Evolutionary conservation across 768 basidiomycete species (phyloP), one percentile per base, ranked within the genome.

Genomic region (Cystofilobasidium capitatum): DNA sequence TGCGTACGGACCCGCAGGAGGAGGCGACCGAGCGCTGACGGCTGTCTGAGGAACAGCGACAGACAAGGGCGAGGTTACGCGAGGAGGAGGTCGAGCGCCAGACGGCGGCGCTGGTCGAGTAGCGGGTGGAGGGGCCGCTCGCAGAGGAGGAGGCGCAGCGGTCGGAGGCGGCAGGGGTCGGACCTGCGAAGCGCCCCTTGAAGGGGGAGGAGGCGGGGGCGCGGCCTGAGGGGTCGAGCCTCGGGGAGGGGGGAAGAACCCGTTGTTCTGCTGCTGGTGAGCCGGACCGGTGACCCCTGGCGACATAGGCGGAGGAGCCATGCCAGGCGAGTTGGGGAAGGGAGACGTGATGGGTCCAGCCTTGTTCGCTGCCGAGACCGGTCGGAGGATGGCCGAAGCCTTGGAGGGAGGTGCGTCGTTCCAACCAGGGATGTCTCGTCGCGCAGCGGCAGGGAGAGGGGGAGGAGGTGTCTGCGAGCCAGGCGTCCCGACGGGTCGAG

Each of bases 371-470:
- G 76, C 81, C 36, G 80, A 72, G 7, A 81, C 77, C 26, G 81
- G 80, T 0, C 87, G 83, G 0, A 80, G 79, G 31, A 86, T 84
- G 22, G 82, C 75, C 10, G 61, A 37, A 17, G 71, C 67, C 33
- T 73, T 72, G 16, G 84, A 70, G 8, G 80, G 74, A 0, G 91
- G 91, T 0, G 91, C 85, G 76, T 97, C 93, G 72, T 97, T 97
- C 91, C 92, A 97, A 0, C 91, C 91, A 20, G 86, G 83, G 35
- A 85, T 85, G 59, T 78, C 76, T 59, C 87, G 87, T 35, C 79
- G 79, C 69, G 80, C 77, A 49, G 85, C 83, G 36, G 85, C 85
- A 4, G 85, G 83, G 1, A 83, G 81, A 58, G 79, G 77, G 55
- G 81, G 79, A 8, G 81, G 74, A 1, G 77, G 76, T 1, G 75